Conservation (phyloP, 177 flowering plant genomes). For the Vitis hybrid region DNA sequence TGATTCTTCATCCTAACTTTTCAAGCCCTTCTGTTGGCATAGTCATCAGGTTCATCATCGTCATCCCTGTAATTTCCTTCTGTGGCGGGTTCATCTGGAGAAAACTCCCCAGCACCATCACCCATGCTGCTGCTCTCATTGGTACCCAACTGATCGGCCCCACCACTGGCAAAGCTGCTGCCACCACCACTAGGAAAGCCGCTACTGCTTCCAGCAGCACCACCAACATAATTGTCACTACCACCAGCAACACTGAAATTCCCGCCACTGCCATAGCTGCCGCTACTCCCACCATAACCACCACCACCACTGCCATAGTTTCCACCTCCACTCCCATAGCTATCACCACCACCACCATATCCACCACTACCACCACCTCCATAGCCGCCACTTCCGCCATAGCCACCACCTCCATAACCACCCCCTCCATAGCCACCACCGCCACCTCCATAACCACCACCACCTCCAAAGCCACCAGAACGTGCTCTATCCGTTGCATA, state of each 20-base stretch:
- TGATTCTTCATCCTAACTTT: too few relatives aligned
- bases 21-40: slow-evolving; percentile 47
- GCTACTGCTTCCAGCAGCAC: slow-evolving; percentile 13
- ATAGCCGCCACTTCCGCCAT: slow-evolving; percentile 13
- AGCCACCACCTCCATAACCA: slow-evolving; percentile 21
- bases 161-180: not conserved
- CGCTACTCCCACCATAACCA: slow-evolving; percentile 6
- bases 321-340: slow-evolving; percentile 9
- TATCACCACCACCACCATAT: slow-evolving; percentile 21
- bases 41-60: slow-evolving; percentile 45
- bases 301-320: slow-evolving; percentile 1
- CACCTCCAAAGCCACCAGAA: slow-evolving; percentile 12
- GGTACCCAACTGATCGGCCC: slow-evolving; percentile 12
- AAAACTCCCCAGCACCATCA: slow-evolving; percentile 13
- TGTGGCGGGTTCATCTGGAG: slow-evolving; percentile 16
- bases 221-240: slow-evolving; percentile 10
- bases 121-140: slow-evolving; percentile 2
- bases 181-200: slow-evolving; percentile 16
- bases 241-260: slow-evolving; percentile 9
- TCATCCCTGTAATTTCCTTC: slow-evolving; percentile 41
- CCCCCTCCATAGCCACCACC: slow-evolving; percentile 16
- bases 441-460: slow-evolving; percentile 14
- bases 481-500: slow-evolving; percentile 49
- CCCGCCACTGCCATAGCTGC: slow-evolving; percentile 17
- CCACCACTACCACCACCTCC: slow-evolving; percentile 26